Base-by-base conservation (phyloP, 306 rosid genomes). In the Cyamopsis tetragonoloba region DNA sequence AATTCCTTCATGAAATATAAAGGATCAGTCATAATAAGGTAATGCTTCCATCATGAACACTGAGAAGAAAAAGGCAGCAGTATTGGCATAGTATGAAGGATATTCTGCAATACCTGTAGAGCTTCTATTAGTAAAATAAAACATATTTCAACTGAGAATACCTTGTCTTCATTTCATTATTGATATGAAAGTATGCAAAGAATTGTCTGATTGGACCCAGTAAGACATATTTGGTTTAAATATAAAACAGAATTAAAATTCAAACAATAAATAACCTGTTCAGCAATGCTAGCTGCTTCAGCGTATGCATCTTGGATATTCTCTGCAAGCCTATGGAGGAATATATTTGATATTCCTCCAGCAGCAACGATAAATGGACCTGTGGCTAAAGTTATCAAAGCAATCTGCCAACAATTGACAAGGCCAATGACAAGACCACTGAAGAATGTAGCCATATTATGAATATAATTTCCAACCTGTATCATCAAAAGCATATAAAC, bases 281-380 rank as follows among this genome's bases (percentile, higher is more conserved):
- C 98, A 15, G 98, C 98, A 66, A 92, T 85, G 85, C 98, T 86
- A 62, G 98, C 98, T 41, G 98, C 98, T 86, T 92, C 98, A 62
- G 98, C 98, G 84, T 92, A 92, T 59, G 98, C 98, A 77, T 92
- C 98, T 83, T 92, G 98, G 84, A 92, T 92, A 78, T 86, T 92
- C 83, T 92, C 98, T 35, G 98, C 98, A 56, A 92, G 98, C 80
- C 96, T 84, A 39, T 92, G 98, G 69, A 92, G 98, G 78, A 92
- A 92, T 82, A 92, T 87, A 82, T 92, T 92, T 57, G 98, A 92
- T 83, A 92, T 81, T 80, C 98, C 98, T 66, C 98, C 98, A 19
- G 98, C 98, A 58, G 98, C 98, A 19, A 92, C 96, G 79, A 92
- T 92, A 71, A 92, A 89, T 26, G 98, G 98, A 68, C 98, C 98